A percentile compares a stretch with the other conserved stretches of the same genome.
phyloP scores from a whole-genome alignment of 176 grass and related monocot species.

The Eremochloa ophiuroides region DNA sequence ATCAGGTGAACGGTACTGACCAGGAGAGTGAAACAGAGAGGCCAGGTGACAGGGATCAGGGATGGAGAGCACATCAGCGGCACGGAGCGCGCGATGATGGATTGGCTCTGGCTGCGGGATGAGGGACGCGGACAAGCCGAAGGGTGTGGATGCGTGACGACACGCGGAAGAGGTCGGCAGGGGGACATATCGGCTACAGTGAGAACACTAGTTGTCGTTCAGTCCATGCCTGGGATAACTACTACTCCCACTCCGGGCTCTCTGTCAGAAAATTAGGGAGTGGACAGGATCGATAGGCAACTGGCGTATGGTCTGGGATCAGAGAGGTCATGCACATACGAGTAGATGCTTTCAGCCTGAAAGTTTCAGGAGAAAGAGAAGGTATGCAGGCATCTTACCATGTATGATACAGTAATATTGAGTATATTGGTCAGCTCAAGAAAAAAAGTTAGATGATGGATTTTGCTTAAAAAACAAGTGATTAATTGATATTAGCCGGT shows the following conservation, averaged over 20 bases:
- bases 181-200: constrained; percentile 28
- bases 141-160: constrained; percentile 32
- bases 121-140: constrained; percentile 35
- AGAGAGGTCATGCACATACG: neutral
- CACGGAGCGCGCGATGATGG: constrained; percentile 25
- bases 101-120: neutral
- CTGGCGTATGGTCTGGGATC: neutral
- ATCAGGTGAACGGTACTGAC: neutral
- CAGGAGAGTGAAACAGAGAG: neutral
- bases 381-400: neutral
- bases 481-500: too few species aligned
- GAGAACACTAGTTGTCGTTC: constrained; percentile 37
- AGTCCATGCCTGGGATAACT: constrained; percentile 10
- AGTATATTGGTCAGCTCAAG: neutral
- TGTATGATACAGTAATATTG: neutral
- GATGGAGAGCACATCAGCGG: neutral
- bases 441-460: neutral
- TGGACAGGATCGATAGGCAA: neutral
- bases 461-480: neutral
- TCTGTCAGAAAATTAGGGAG: neutral
- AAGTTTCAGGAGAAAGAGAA: neutral
- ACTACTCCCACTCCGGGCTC: neutral
- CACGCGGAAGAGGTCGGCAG: constrained; percentile 38
- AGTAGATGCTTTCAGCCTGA: too few species aligned
- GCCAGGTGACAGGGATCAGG: too few species aligned